A percentile compares a stretch with the other conserved stretches of the same genome.
Conservation (phyloP, 2,329 filamentous ascomycete genomes). For the Diaporthe sp. region DNA sequence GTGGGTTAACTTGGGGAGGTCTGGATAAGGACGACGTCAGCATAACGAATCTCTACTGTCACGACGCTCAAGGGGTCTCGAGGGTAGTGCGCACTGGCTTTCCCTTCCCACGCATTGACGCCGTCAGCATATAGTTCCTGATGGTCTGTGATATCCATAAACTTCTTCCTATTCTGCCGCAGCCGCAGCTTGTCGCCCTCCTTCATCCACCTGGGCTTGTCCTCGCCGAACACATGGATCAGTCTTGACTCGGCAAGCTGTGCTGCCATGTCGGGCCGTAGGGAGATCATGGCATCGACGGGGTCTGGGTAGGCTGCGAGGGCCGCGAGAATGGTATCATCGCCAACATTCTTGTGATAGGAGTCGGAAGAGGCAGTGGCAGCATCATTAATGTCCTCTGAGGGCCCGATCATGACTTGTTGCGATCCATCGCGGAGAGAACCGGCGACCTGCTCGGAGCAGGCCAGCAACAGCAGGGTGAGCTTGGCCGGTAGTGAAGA, state of each 20-base stretch:
- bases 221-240: slow-evolving; percentile 75
- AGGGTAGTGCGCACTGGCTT: slow-evolving; percentile 47
- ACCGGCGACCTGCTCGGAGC: slow-evolving; percentile 30
- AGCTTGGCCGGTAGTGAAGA: slow-evolving; percentile 7
- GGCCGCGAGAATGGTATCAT: slow-evolving; percentile 36
- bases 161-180: slow-evolving; percentile 75
- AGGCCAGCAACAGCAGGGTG: slow-evolving; percentile 24
- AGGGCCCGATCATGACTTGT: slow-evolving; percentile 34
- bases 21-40: slow-evolving; percentile 42
- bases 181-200: slow-evolving; percentile 81
- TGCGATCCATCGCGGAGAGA: slow-evolving; percentile 31
- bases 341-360: neutral
- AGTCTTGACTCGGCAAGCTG: slow-evolving; percentile 62
- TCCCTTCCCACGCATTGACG: slow-evolving; percentile 44
- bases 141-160: slow-evolving; percentile 80
- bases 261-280: slow-evolving; percentile 38
- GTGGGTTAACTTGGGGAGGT: slow-evolving; percentile 57
- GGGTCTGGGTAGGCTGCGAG: slow-evolving; percentile 32
- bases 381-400: neutral
- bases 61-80: neutral
- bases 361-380: neutral
- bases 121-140: slow-evolving; percentile 60
- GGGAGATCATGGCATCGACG: slow-evolving; percentile 36
- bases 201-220: slow-evolving; percentile 76
- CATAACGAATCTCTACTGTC: neutral